These are phyloP conservation scores for Candida pseudocylindracea DNA, from an alignment of 1,139 yeast genomes.

Conservation along the genomic window DNA sequence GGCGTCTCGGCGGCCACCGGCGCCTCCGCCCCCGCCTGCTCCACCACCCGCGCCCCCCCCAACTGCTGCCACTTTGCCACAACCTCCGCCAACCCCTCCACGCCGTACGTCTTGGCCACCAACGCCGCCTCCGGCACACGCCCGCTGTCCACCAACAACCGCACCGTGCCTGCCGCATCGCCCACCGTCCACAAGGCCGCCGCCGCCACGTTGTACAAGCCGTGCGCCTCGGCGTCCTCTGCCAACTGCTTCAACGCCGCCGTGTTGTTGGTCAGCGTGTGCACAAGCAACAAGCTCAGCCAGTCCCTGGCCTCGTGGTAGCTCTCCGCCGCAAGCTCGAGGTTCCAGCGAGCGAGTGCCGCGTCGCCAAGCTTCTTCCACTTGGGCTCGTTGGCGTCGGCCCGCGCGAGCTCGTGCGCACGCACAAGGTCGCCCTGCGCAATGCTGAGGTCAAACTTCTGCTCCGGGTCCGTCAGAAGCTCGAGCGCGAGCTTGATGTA, in stretches of 20 bases:
- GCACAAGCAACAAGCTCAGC: slow-evolving; percentile 60
- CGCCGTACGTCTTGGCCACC: slow-evolving; percentile 54
- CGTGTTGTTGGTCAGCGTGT: slow-evolving; percentile 61
- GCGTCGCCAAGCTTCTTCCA: slow-evolving; percentile 90
- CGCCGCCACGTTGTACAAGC: slow-evolving; percentile 80
- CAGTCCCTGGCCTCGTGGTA: slow-evolving; percentile 66
- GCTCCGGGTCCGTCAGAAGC: slow-evolving; percentile 68
- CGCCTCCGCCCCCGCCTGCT: slow-evolving; percentile 5
- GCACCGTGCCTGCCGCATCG: slow-evolving; percentile 39
- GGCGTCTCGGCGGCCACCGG: too few relatives aligned
- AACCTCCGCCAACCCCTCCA: slow-evolving; percentile 16
- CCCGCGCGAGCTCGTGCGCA: slow-evolving; percentile 51
- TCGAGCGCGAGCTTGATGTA: slow-evolving; percentile 62
- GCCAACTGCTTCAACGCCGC: slow-evolving; percentile 40
- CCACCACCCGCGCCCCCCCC: slow-evolving; percentile 2
- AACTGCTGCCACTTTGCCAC: slow-evolving; percentile 39
- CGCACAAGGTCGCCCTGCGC: slow-evolving; percentile 49
- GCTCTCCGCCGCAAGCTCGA: slow-evolving; percentile 60
- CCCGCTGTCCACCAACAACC: slow-evolving; percentile 44
- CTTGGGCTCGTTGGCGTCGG: slow-evolving; percentile 23
- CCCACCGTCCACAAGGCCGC: slow-evolving; percentile 81
- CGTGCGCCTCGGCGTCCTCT: slow-evolving; percentile 36
- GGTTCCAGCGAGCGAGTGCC: slow-evolving; percentile 58
- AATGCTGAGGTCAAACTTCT: slow-evolving; percentile 50
- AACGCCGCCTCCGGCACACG: slow-evolving; percentile 73